phyloP scores from a whole-genome alignment of 805 yeast species.

The Priceomyces melissophilus region DNA sequence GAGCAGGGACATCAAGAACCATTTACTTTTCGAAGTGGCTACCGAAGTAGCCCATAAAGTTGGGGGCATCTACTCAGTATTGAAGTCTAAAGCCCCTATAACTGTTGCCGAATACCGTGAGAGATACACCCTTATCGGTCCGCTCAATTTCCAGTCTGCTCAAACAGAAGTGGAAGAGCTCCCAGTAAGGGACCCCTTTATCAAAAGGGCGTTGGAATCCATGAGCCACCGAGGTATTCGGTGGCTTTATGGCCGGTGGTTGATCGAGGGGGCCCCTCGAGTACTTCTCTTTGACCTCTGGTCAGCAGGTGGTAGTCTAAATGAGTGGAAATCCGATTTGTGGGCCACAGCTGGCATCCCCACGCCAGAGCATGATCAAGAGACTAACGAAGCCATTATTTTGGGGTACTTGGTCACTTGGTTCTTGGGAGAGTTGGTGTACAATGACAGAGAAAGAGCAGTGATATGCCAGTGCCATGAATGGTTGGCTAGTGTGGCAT shows the following conservation, averaged over 20 bases:
- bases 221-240: slow-evolving; percentile 81
- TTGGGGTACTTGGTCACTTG: slow-evolving; percentile 93
- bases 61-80: slow-evolving; percentile 95
- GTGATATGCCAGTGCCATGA: slow-evolving; percentile 94
- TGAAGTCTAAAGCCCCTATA: slow-evolving; percentile 94
- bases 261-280: slow-evolving; percentile 95
- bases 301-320: slow-evolving; percentile 63
- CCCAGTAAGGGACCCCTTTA: slow-evolving; percentile 50
- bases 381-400: slow-evolving; percentile 88
- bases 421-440: slow-evolving; percentile 94
- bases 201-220: slow-evolving; percentile 64
- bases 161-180: slow-evolving; percentile 80
- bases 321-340: slow-evolving; percentile 92
- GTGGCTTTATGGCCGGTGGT: slow-evolving; percentile 91
- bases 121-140: slow-evolving; percentile 84
- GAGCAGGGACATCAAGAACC: slow-evolving; percentile 85
- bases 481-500: slow-evolving; percentile 96
- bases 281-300: slow-evolving; percentile 84
- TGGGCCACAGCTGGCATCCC: slow-evolving; percentile 94
- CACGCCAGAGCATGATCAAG: slow-evolving; percentile 82
- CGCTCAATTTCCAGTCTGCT: slow-evolving; percentile 69
- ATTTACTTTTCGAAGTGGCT: slow-evolving; percentile 87
- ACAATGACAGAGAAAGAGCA: slow-evolving; percentile 79
- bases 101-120: slow-evolving; percentile 91
- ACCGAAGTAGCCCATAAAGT: slow-evolving; percentile 97